A percentile compares a stretch with the other conserved stretches of the same genome.
phyloP scores from a whole-genome alignment of 106 monocot genomes.

The Alisma plantagoaquatica region DNA sequence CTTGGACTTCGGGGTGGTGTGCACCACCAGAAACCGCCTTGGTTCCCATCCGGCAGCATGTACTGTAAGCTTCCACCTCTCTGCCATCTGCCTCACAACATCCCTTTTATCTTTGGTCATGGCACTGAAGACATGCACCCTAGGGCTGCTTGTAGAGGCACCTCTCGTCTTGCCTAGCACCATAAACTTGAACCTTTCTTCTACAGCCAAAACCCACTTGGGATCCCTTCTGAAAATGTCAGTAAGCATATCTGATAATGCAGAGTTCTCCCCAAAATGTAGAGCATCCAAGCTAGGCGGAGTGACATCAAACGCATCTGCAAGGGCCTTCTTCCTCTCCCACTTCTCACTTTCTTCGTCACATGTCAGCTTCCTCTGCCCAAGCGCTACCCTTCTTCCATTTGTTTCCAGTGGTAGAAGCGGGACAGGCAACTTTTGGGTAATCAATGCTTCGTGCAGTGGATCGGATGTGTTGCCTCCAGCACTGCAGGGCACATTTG shows the following conservation, averaged over 20 bases:
- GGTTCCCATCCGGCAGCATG: constrained; percentile 91
- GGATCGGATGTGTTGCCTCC: constrained; percentile 46
- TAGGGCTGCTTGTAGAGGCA: constrained; percentile 12
- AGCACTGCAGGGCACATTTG: constrained; percentile 61
- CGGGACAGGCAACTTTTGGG: constrained; percentile 54
- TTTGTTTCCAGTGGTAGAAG: constrained; percentile 46
- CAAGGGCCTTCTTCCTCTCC: constrained; percentile 70
- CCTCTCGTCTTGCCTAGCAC: constrained; percentile 78
- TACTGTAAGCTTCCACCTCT: constrained; percentile 86
- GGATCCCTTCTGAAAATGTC: constrained; percentile 80
- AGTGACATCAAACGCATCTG: constrained; percentile 79
- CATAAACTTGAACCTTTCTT: constrained; percentile 89
- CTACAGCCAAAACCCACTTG: constrained; percentile 73
- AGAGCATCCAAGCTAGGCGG: constrained; percentile 61
- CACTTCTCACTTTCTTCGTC: constrained; percentile 86
- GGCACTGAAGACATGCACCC: constrained; percentile 73
- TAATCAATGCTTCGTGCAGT: constrained; percentile 36
- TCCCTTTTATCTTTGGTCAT: constrained; percentile 89
- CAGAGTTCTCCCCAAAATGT: constrained; percentile 75
- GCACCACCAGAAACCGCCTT: constrained; percentile 63
- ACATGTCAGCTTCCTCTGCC: constrained; percentile 75
- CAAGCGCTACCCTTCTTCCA: constrained; percentile 57
- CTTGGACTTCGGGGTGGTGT: constrained; percentile 80
- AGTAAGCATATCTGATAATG: constrained; percentile 39
- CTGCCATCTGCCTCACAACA: constrained; percentile 61